Conservation (phyloP, 345 rosid species). For the Gossypium bickii region DNA sequence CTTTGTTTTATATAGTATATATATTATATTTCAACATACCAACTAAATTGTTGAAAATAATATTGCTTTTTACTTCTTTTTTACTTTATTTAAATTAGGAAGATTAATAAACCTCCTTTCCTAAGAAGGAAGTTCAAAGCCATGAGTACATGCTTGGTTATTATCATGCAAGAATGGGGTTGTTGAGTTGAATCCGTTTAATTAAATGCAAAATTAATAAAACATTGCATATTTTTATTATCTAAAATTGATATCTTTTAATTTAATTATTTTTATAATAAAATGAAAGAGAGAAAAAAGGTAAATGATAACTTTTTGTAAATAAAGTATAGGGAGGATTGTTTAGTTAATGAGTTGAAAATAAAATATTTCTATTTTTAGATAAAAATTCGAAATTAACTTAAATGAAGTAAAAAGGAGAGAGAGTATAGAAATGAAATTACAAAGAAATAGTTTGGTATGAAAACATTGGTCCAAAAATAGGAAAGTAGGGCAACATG, state of each 20-base stretch:
- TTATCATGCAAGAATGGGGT: neutral
- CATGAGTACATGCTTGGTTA: neutral
- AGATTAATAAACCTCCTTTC: neutral
- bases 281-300: no score
- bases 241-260: no score
- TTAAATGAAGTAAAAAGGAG: no score
- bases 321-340: neutral
- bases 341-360: neutral
- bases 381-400: no score
- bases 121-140: constrained; percentile 2
- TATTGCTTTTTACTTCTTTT: neutral
- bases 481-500: neutral
- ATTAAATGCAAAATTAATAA: no score
- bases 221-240: no score
- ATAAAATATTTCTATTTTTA: no score
- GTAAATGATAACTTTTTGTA: neutral
- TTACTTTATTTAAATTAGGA: neutral
- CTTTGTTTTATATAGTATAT: neutral
- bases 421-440: neutral
- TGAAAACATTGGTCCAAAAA: neutral
- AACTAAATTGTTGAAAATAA: neutral
- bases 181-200: neutral
- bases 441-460: neutral
- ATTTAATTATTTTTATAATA: no score
- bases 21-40: neutral